These are phyloP conservation scores for Sugiyamaella smithiae DNA, from an alignment of 805 yeast genomes.

Conservation along the genomic window DNA sequence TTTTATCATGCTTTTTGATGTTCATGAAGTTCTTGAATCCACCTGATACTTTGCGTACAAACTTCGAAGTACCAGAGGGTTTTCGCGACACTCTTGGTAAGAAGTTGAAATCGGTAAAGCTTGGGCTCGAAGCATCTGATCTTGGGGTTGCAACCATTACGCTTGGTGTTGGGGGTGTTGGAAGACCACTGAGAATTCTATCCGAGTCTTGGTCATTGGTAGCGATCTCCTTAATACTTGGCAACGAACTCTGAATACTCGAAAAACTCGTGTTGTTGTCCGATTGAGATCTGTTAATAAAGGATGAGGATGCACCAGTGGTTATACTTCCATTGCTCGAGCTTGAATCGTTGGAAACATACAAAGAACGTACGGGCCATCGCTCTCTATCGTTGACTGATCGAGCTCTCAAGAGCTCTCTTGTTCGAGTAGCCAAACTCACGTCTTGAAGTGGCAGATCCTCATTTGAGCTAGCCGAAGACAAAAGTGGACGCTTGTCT, in stretches of 20 bases:
- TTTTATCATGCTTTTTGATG: constrained; percentile 5
- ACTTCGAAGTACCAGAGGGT: neutral
- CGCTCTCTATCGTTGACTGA: neutral
- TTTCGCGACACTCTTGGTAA: neutral
- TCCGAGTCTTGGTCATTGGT: neutral
- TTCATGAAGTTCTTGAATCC: constrained; percentile 12
- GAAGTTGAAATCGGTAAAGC: neutral
- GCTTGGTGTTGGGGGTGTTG: constrained; percentile 10
- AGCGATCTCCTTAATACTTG: neutral
- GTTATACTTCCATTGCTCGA: neutral
- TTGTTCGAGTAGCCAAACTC: neutral
- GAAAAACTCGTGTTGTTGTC: constrained; percentile 6
- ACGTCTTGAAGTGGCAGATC: neutral
- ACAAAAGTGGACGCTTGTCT: neutral
- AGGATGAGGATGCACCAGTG: neutral
- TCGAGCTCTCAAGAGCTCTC: neutral
- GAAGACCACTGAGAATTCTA: neutral
- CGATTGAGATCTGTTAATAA: constrained; percentile 5
- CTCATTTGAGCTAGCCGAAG: neutral
- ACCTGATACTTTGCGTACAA: constrained; percentile 20
- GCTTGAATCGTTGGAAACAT: neutral
- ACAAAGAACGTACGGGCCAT: neutral
- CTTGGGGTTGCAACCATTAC: neutral
- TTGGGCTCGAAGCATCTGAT: neutral
- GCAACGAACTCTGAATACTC: neutral